Percentiles rank a stretch among this genome's conserved stretches.
Conservation (phyloP, 805 yeast species). For the Hanseniaspora taiwanica region DNA sequence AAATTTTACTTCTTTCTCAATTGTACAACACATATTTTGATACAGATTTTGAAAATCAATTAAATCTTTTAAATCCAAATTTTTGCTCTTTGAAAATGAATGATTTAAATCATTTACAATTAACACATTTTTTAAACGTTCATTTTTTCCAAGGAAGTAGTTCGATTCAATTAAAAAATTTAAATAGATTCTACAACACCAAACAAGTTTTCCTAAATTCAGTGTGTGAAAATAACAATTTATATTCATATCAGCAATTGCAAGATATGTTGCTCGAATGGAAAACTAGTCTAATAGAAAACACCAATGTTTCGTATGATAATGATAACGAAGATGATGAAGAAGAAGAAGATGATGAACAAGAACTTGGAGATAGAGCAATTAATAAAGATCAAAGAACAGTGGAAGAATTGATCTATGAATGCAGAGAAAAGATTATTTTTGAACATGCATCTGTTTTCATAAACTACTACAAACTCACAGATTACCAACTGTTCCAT, state of each 20-base stretch:
- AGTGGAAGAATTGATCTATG: not conserved
- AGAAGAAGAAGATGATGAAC: not conserved
- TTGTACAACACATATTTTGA: not conserved
- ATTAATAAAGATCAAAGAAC: no score
- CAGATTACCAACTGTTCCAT: not conserved
- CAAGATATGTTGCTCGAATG: not conserved
- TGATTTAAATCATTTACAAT: not conserved
- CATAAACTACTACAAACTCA: not conserved
- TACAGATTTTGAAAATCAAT: not conserved
- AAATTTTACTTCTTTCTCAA: not conserved
- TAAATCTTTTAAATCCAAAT: not conserved
- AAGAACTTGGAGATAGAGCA: no score
- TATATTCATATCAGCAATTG: not conserved
- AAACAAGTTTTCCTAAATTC: not conserved
- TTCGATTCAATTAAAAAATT: not conserved
- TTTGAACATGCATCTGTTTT: constrained; percentile 1
- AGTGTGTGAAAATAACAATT: not conserved
- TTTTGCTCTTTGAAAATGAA: not conserved
- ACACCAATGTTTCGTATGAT: not conserved
- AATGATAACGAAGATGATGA: not conserved
- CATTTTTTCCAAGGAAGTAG: not conserved
- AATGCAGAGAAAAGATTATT: not conserved
- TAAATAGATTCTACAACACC: not conserved
- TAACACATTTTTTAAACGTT: not conserved
- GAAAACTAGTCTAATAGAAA: not conserved